Conservation (phyloP, 2,329 filamentous ascomycete species). For the Bipolaris zeicola region DNA sequence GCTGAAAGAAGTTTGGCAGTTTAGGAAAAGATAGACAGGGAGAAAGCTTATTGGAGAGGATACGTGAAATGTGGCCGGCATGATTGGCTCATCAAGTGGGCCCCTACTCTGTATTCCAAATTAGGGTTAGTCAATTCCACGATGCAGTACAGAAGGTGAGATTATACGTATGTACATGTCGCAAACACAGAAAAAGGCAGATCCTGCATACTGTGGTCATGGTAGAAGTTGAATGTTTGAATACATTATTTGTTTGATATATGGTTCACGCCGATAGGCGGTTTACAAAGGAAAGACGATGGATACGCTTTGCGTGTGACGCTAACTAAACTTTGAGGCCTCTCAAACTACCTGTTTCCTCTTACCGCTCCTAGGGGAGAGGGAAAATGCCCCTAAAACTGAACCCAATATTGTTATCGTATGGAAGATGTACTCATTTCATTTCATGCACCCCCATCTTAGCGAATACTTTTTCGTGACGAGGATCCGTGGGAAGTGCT, state of each 20-base stretch:
- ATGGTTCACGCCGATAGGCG: too few species aligned
- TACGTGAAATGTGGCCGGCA: too few species aligned
- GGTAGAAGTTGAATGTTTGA: not conserved
- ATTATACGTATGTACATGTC: not conserved
- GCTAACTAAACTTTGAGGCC: not conserved
- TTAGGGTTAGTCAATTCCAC: too few species aligned
- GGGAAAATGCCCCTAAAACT: not conserved
- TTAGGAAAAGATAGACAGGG: too few species aligned
- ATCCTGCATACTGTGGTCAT: not conserved
- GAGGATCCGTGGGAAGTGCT: conserved; percentile 30
- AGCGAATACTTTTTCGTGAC: conserved; percentile 37
- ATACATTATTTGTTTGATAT: not conserved
- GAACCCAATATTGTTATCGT: not conserved
- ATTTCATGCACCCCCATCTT: conserved; percentile 16
- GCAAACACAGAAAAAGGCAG: not conserved
- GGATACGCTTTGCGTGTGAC: not conserved
- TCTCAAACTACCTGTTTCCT: not conserved
- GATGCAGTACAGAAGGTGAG: not conserved
- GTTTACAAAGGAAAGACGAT: not conserved
- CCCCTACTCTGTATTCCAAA: too few species aligned
- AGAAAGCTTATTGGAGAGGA: too few species aligned
- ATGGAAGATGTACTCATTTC: not conserved
- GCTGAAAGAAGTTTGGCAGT: too few species aligned
- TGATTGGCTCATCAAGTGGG: too few species aligned
- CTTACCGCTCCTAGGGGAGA: not conserved